Base-by-base conservation (phyloP, 2,329 filamentous ascomycete genomes). In the Penicillium sp. region DNA sequence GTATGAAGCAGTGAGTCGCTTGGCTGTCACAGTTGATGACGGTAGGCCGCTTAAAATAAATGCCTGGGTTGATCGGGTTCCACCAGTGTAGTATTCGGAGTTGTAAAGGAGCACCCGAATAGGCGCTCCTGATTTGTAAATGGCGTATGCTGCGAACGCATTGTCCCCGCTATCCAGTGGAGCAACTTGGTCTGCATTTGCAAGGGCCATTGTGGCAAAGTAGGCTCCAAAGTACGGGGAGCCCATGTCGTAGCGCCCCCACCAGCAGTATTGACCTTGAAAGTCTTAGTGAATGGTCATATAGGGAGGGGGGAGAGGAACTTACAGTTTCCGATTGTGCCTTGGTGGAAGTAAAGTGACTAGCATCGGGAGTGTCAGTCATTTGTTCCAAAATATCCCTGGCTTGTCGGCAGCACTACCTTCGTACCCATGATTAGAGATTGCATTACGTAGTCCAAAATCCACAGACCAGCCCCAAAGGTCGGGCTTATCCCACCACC, bases 151-250 rank as follows among this genome's bases (percentile, higher is more conserved):
- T 0, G 78, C 80, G 33, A 79, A 79, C 15, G 70, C 67, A 0
- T 61, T 73, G 8, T 54, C 69, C n/a, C 76, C 73, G 23, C 70
- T 72, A 52, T 83, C 81, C 18, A 82, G 67, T 0, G 76, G 73
- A 0, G 78, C 75, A 46, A 83, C 67, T 42, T 75, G 65, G n/a
- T 72, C 66, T 0, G 75, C 78, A 1, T 73, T 71, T 1, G 78
- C 77, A 26, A 82, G 63, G 1, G 79, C 67, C n/a, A 77, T 74
- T 2, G 76, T 73, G 1, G 79, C 79, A 3, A 76, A 76, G 45
- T 78, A 79, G 0, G 80, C 81, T 4, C 81, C 81, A 53, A 80
- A 82, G 62, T 82, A 83, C 0, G 81, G 79, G 0, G 78, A 73
- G 0, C 79, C 79, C 72, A 81, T 81, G 41, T 67, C 73, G 59